Conservation (phyloP, 108 stramenopile species). For the Nitzschia sp. region DNA sequence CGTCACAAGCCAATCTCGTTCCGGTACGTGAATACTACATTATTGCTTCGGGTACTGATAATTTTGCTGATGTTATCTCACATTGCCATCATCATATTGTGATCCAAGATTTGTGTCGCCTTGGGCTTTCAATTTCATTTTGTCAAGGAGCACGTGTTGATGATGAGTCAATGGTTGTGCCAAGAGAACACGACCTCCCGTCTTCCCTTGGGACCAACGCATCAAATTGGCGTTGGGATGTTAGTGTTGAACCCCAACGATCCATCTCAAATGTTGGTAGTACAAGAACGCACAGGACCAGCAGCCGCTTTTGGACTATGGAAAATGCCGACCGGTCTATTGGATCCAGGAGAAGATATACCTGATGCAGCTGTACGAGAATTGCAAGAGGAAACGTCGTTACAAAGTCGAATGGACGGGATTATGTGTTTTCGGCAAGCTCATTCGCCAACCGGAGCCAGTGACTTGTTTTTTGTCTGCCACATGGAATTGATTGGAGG, state of each 20-base stretch:
- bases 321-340: constrained; percentile 87
- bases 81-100: not conserved
- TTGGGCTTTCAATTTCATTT: constrained; percentile 74
- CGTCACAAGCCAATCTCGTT: constrained; percentile 18
- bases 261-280: constrained; percentile 69
- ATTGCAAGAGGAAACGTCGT: constrained; percentile 77
- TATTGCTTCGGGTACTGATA: too few species aligned
- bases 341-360: constrained; percentile 84
- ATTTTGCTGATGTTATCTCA: too few species aligned
- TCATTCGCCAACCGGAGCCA: constrained; percentile 35
- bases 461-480: constrained; percentile 84
- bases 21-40: constrained; percentile 24
- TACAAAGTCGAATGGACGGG: constrained; percentile 48
- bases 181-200: constrained; percentile 46
- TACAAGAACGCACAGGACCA: constrained; percentile 75
- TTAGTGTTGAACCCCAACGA: constrained; percentile 65
- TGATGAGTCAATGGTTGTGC: constrained; percentile 70
- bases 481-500: constrained; percentile 40
- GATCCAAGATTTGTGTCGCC: constrained; percentile 26
- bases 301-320: constrained; percentile 69
- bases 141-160: constrained; percentile 43
- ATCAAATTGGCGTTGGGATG: constrained; percentile 84
- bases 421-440: constrained; percentile 76
- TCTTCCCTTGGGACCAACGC: constrained; percentile 76
- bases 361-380: constrained; percentile 75